Evolutionary conservation across 768 basidiomycete species (phyloP), one percentile per base, ranked within the genome.

Genomic region (Mycena venus): DNA sequence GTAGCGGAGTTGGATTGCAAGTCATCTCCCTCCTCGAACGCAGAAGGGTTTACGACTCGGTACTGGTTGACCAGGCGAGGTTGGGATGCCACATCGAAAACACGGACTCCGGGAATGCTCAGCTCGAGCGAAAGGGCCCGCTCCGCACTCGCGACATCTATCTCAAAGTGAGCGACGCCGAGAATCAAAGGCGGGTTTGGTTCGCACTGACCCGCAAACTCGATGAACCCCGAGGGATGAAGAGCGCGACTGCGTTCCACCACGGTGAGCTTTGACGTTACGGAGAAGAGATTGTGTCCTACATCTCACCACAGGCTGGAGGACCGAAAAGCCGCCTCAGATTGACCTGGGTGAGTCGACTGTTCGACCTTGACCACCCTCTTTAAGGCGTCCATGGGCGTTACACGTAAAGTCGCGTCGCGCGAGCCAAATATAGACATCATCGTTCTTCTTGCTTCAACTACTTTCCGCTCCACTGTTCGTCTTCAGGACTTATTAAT

Each of bases 361-460:
- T 80, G 78, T 70, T 80, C 80, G 25, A 80, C 80, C 40, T 83
- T 82, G 61, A 82, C 75, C 56, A 82, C 75, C 40, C 72, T 77
- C 60, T 67, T 77, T 68, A 81, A 71, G 34, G 72, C 73, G 66
- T 78, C 77, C 80, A 83, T 82, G 51, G 56, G 15, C 17, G 53
- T 55, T 19, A 19, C 6, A 59, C 42, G 68, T 59, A 53, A 60
- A 34, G 51, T 38, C 36, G 36, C 36, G 36, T 15, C 51, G 51
- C 19, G 53, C 29, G 27, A 31, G 29, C 53, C 27, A 55, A 31
- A 19, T 4, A 21, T 2, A 21, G 36, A 38, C 36, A 38, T 38
- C 36, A 38, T 38, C 14, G 36, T 38, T 38, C 36, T 7, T 38
- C n/a, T n/a, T n/a, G n/a, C n/a, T n/a, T n/a, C n/a, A n/a, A n/a